Evolutionary conservation across 768 basidiomycete species (phyloP).

Genomic region (Tulasnella sp.): DNA sequence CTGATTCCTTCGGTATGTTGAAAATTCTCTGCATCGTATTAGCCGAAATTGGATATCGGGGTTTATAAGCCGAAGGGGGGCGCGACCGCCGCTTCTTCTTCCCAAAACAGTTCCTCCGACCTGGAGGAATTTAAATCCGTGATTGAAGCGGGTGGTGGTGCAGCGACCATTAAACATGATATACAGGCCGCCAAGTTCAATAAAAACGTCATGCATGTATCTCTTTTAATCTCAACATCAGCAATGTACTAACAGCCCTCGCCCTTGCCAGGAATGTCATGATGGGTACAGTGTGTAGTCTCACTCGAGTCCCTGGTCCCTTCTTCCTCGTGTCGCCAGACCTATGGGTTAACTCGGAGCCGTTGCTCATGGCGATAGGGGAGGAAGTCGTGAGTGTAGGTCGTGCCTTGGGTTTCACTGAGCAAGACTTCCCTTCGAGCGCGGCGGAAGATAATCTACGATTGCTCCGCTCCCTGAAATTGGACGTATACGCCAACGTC

Average conservation of each 20-base stretch:
- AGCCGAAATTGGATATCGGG: neutral
- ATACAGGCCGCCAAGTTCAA: slow-evolving; percentile 49
- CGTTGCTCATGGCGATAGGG: neutral
- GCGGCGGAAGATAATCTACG: neutral
- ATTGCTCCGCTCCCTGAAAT: neutral
- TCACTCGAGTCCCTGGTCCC: slow-evolving; percentile 36
- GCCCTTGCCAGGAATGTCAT: slow-evolving; percentile 32
- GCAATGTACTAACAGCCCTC: neutral
- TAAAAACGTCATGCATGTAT: slow-evolving; percentile 45
- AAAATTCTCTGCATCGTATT: neutral
- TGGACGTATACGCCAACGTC: neutral
- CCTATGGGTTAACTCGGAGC: neutral
- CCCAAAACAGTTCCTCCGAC: neutral
- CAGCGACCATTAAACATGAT: slow-evolving; percentile 40
- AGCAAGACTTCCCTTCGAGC: neutral
- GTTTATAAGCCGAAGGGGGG: neutral
- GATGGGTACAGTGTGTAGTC: slow-evolving; percentile 41
- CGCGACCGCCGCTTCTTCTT: neutral
- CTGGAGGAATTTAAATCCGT: slow-evolving; percentile 28
- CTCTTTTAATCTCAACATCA: neutral
- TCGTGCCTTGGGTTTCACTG: neutral
- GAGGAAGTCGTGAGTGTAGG: neutral
- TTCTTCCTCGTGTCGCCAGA: slow-evolving; percentile 42
- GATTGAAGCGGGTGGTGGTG: slow-evolving; percentile 38
- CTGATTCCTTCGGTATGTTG: too few species aligned